Evolutionary conservation across 345 rosid genomes (phyloP).

Genomic region (Salix exigua): DNA sequence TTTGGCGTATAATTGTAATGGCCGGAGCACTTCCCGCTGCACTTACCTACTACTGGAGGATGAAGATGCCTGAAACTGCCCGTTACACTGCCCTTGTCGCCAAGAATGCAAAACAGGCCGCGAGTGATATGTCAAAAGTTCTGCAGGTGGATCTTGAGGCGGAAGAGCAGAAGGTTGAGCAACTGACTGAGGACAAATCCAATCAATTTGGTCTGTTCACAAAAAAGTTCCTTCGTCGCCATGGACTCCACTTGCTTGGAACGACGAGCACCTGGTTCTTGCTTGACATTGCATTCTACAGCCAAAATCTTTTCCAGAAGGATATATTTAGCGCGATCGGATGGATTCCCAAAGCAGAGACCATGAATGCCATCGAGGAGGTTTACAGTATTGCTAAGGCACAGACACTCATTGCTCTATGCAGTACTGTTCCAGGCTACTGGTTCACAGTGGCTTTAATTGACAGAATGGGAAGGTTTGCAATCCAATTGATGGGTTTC

Average conservation of each 20-base stretch:
- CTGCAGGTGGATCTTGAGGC: constrained; percentile 62
- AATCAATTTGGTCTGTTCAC: constrained; percentile 59
- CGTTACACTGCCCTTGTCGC: constrained; percentile 89
- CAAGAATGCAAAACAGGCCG: constrained; percentile 64
- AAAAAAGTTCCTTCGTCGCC: constrained; percentile 48
- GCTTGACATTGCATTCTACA: constrained; percentile 81
- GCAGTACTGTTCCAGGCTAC: constrained; percentile 80
- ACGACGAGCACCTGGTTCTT: constrained; percentile 80
- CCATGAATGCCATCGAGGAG: constrained; percentile 78
- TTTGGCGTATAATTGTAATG: constrained; percentile 81
- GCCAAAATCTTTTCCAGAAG: constrained; percentile 82
- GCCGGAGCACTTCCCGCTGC: constrained; percentile 79
- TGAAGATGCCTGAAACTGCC: constrained; percentile 91
- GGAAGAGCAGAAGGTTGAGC: constrained; percentile 40
- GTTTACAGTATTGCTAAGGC: constrained; percentile 73
- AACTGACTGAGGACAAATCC: constrained; percentile 11
- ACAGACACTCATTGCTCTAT: constrained; percentile 73
- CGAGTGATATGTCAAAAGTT: constrained; percentile 78
- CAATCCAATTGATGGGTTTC: constrained; percentile 83
- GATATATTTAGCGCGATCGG: constrained; percentile 81
- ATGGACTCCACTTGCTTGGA: constrained; percentile 82
- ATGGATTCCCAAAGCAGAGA: constrained; percentile 71
- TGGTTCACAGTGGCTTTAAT: constrained; percentile 78
- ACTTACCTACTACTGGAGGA: constrained; percentile 71
- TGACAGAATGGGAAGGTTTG: constrained; percentile 63